phyloP scores from a whole-genome alignment of 1,284 basidiomycete species.

The Malassezia yamatoensis region DNA sequence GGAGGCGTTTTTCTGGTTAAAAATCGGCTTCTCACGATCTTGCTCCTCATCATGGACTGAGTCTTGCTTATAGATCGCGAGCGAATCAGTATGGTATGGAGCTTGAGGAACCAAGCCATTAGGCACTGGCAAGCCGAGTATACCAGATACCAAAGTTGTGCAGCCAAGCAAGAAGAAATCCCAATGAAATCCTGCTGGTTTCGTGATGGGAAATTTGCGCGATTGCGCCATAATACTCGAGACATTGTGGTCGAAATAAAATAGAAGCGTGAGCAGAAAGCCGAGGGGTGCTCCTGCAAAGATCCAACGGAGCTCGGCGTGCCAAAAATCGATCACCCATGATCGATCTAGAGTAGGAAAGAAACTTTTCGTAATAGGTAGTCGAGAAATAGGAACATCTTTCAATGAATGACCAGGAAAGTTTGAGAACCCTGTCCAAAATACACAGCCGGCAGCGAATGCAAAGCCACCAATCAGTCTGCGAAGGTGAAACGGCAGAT shows the following conservation, averaged over 20 bases:
- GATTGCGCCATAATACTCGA: conserved; percentile 73
- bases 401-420: conserved; percentile 39
- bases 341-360: conserved; percentile 60
- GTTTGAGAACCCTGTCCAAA: conserved; percentile 51
- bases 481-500: conserved; percentile 47
- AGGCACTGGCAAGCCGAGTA: conserved; percentile 81
- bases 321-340: conserved; percentile 87
- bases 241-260: conserved; percentile 60
- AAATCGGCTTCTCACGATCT: not conserved
- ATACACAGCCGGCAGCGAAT: conserved; percentile 48
- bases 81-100: conserved; percentile 78
- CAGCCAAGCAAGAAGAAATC: conserved; percentile 66
- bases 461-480: conserved; percentile 48
- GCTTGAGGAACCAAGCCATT: conserved; percentile 89
- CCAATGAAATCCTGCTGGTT: conserved; percentile 85
- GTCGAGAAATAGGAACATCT: conserved; percentile 31
- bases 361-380: conserved; percentile 45
- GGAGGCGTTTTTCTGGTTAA: not conserved
- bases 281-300: conserved; percentile 63
- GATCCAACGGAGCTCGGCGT: conserved; percentile 78
- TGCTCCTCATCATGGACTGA: conserved; percentile 7
- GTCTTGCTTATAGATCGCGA: conserved; percentile 61
- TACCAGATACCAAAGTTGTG: conserved; percentile 79
- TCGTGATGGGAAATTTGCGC: conserved; percentile 74
- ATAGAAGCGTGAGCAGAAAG: conserved; percentile 48